phyloP scores from a whole-genome alignment of 345 rosid genomes.

The Eucalyptus pauciflora region DNA sequence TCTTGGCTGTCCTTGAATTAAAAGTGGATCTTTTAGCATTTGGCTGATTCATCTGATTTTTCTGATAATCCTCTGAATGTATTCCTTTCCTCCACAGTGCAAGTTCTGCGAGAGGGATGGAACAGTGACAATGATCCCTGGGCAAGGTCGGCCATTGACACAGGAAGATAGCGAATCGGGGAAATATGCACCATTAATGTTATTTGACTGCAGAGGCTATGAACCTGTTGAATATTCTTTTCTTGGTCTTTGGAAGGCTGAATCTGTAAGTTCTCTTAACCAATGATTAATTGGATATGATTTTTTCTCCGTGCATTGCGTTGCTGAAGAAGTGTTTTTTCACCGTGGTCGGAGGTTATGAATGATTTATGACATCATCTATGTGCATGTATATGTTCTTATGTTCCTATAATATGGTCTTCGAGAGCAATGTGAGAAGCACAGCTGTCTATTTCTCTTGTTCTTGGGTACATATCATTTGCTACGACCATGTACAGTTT shows the following conservation, averaged over 20 bases:
- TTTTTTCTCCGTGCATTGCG: not conserved
- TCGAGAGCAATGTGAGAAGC: not conserved
- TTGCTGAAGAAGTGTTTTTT: not conserved
- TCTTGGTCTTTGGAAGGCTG: conserved; percentile 60
- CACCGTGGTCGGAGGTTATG: not conserved
- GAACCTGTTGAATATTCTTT: conserved; percentile 69
- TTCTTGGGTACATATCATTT: not conserved
- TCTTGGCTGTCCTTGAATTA: not conserved
- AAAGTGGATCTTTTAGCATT: not conserved
- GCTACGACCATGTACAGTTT: not conserved
- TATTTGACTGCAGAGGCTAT: conserved; percentile 74
- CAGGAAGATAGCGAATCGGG: conserved; percentile 44
- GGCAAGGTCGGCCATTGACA: conserved; percentile 57
- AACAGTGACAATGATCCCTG: conserved; percentile 63
- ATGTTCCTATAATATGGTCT: not conserved
- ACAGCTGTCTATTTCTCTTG: not conserved
- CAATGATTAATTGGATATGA: not conserved
- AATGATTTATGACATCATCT: not conserved
- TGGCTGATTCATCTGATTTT: not conserved
- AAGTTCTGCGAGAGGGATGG: conserved; percentile 85
- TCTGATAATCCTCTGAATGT: not conserved
- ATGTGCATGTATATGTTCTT: not conserved
- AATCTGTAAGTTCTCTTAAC: conserved; percentile 54
- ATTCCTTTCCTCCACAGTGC: conserved; percentile 32
- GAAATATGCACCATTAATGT: conserved; percentile 64